A percentile compares a stretch with the other conserved stretches of the same genome.
Evolutionary conservation across 2,329 filamentous ascomycete species (phyloP).

Genomic region (Pseudofabraea citricarpa): DNA sequence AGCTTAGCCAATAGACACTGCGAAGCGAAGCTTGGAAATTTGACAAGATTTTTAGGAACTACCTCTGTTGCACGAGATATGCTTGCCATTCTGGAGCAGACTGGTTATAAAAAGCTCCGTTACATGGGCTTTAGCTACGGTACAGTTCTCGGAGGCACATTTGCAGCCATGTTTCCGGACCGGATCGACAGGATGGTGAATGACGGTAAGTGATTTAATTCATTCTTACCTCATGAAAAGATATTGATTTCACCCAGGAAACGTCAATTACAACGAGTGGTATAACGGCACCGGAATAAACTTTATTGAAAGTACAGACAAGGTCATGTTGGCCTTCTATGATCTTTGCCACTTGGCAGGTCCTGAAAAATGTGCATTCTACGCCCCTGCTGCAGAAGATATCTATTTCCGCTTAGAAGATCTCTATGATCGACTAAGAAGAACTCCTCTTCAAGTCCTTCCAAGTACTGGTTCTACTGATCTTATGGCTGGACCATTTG

Average conservation of each 20-base stretch:
- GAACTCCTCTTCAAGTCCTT: constrained; percentile 12
- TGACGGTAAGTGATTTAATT: constrained; percentile 2
- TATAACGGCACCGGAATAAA: constrained; percentile 31
- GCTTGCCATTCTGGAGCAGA: constrained; percentile 22
- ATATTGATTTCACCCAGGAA: background rate
- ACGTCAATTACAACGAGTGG: constrained; percentile 16
- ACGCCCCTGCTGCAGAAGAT: constrained; percentile 10
- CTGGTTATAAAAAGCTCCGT: constrained; percentile 28
- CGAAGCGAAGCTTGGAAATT: constrained; percentile 11
- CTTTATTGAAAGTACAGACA: constrained; percentile 28
- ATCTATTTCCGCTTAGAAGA: constrained; percentile 10
- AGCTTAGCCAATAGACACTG: constrained; percentile 37
- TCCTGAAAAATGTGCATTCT: constrained; percentile 11
- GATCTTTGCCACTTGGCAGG: constrained; percentile 27
- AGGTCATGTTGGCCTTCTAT: constrained; percentile 16
- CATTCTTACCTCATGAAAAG: background rate
- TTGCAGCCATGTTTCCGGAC: constrained; percentile 35
- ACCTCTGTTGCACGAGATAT: constrained; percentile 24
- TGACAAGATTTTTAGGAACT: constrained; percentile 12
- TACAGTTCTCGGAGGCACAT: constrained; percentile 34
- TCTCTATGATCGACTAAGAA: constrained; percentile 36
- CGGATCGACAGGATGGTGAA: constrained; percentile 34
- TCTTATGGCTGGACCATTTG: background rate
- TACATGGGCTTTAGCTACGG: constrained; percentile 46
- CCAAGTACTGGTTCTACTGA: background rate